phyloP scores from a whole-genome alignment of 2,329 filamentous ascomycete species.

The Venturia aucupariae region DNA sequence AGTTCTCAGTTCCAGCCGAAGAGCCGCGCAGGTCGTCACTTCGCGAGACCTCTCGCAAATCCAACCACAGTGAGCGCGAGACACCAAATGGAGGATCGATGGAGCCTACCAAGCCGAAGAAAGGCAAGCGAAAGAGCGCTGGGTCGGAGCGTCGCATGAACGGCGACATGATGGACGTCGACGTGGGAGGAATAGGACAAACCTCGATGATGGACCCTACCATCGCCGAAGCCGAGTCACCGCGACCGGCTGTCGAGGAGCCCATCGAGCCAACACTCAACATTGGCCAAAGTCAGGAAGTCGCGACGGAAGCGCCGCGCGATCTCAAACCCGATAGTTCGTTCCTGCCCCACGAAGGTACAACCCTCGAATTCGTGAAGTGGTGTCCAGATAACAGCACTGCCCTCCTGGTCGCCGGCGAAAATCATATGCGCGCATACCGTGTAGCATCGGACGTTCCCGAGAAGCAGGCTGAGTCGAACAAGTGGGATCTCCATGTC shows the following conservation, averaged over 20 bases:
- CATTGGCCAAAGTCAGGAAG: slow-evolving; percentile 28
- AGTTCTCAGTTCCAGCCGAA: slow-evolving; percentile 30
- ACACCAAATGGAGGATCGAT: slow-evolving; percentile 5
- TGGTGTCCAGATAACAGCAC: slow-evolving; percentile 11
- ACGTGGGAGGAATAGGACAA: slow-evolving; percentile 24
- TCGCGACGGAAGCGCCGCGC: slow-evolving; percentile 13
- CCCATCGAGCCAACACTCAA: slow-evolving; percentile 29
- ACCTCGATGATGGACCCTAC: slow-evolving; percentile 27
- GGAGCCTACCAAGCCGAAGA: neutral
- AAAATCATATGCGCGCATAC: slow-evolving; percentile 12
- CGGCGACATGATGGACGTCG: slow-evolving; percentile 40
- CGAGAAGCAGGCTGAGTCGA: neutral
- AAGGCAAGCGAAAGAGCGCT: slow-evolving; percentile 24
- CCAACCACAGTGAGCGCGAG: slow-evolving; percentile 1
- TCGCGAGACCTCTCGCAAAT: neutral
- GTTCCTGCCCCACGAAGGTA: slow-evolving; percentile 1
- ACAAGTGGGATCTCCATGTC: neutral
- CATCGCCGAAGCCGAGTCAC: slow-evolving; percentile 29
- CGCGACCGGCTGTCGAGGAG: slow-evolving; percentile 29
- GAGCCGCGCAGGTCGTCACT: slow-evolving; percentile 15
- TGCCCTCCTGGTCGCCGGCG: slow-evolving; percentile 8
- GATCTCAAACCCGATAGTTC: slow-evolving; percentile 20
- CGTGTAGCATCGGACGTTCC: neutral
- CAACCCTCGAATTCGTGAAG: slow-evolving; percentile 7
- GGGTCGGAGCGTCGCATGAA: slow-evolving; percentile 28